Percentiles rank a stretch among this genome's conserved stretches.
Conservation (phyloP, 2,329 filamentous ascomycete species). For the Tolypocladium tropicale region DNA sequence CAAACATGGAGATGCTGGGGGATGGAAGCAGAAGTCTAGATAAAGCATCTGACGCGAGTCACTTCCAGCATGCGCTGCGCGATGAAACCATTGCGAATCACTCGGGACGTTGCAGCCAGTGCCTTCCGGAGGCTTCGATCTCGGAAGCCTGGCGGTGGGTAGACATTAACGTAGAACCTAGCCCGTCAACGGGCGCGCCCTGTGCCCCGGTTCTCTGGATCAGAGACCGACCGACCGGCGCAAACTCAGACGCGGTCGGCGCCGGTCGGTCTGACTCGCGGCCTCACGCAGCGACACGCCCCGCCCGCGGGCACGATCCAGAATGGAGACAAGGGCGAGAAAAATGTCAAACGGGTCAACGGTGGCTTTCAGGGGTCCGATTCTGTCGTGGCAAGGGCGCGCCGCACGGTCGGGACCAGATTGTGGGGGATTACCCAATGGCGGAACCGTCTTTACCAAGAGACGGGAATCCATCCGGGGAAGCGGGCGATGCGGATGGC, state of each 20-base stretch:
- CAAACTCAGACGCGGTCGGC: neutral
- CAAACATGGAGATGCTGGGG: neutral
- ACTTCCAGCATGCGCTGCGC: too few relatives aligned
- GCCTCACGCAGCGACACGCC: neutral
- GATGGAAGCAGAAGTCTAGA: neutral
- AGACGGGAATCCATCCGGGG: too few relatives aligned
- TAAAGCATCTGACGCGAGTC: too few relatives aligned
- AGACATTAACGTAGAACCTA: too few relatives aligned
- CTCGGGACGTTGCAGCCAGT: neutral
- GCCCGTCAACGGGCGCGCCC: neutral
- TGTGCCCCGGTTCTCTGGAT: neutral
- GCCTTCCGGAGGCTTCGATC: neutral
- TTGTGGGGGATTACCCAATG: neutral
- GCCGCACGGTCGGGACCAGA: neutral
- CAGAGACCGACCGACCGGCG: neutral
- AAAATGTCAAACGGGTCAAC: neutral
- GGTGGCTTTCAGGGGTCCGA: neutral
- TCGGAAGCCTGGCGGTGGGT: too few relatives aligned
- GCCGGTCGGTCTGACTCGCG: neutral
- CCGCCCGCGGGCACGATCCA: neutral
- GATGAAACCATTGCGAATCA: too few relatives aligned
- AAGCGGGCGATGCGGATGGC: too few relatives aligned
- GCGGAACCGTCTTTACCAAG: neutral
- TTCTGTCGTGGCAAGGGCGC: neutral
- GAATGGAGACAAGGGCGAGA: neutral